Evolutionary conservation across 106 monocot genomes (phyloP).

Genomic region (Hemerocallis citrina): DNA sequence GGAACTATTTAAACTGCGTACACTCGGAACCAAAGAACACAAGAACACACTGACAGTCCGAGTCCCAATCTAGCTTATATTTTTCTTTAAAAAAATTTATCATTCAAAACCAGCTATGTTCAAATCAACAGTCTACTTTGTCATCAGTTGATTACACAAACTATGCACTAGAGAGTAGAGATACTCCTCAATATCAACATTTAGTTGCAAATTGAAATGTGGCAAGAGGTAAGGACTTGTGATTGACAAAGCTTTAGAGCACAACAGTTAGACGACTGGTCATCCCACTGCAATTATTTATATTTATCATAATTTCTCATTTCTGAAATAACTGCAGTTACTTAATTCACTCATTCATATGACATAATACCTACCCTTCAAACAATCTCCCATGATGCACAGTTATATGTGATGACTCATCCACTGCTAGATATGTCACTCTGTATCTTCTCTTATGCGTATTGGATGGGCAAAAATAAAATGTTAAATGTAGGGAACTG

Average conservation of each 20-base stretch:
- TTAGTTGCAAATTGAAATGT: background rate
- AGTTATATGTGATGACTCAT: background rate
- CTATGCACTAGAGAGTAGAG: background rate
- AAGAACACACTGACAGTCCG: background rate
- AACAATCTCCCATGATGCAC: background rate
- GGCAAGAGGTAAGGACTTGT: background rate
- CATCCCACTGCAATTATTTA: background rate
- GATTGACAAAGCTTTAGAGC: background rate
- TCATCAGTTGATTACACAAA: background rate
- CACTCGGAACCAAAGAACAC: no score
- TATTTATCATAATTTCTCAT: background rate
- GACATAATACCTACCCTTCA: background rate
- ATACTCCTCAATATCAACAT: background rate
- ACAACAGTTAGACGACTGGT: background rate
- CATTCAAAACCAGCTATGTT: background rate
- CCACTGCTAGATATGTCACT: no score
- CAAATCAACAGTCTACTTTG: background rate
- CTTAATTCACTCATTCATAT: background rate
- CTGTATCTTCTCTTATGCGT: no score
- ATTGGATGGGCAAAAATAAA: no score
- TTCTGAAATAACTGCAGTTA: background rate
- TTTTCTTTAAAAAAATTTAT: background rate
- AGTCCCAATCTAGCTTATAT: background rate
- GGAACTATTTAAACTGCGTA: background rate
- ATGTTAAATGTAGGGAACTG: no score